Evolutionary conservation across 2,329 filamentous ascomycete species (phyloP), one percentile per base, ranked within the genome.

Genomic region (Microcera coccophila): DNA sequence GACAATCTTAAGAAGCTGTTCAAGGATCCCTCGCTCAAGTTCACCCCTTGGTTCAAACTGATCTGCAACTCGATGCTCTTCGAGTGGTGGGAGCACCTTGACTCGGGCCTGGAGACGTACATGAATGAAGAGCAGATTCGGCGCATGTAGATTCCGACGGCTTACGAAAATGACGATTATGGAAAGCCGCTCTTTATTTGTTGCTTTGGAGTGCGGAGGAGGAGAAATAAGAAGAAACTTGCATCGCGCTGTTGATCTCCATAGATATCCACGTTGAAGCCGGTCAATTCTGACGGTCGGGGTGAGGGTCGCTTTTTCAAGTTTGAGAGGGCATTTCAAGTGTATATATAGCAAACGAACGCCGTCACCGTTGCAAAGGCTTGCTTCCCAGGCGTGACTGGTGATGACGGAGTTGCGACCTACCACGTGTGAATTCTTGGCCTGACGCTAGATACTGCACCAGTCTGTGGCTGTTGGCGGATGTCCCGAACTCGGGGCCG

Each of bases 21-120:
- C 67, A 72, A 83, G 59, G 85, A 96, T 61, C 81, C 85, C 3
- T 75, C 70, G 40, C 75, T 95, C 57, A 86, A 84, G 59, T 97
- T 97, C 68, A 98, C 93, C 1, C 93, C 93, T 1, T 98, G 93
- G 93, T 98, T 98, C 76, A 95, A 95, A 76, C 83, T 98, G 55
- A 97, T 98, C 62, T 98, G 93, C 77, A 79, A 97, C 67, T 90
- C 88, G 37, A 90, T 97, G 87, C 79, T 98, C 32, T 98, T 95
- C 60, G 85, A 96, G 67, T 98, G 93, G 93, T 98, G 93, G 93
- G 75, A 83, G 62, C 82, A 87, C 68, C 78, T 97, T 43, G 84
- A 93, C 56, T 73, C 78, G 18, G 87, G 86, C 9, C 74, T 97
- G 55, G 86, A 94, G 47, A 85, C 87, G 70, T 95, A 91, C 70